A percentile compares a stretch with the other conserved stretches of the same genome.
Evolutionary conservation across 1,139 yeast genomes (phyloP).

Genomic region (Waltiozyma sp.): DNA sequence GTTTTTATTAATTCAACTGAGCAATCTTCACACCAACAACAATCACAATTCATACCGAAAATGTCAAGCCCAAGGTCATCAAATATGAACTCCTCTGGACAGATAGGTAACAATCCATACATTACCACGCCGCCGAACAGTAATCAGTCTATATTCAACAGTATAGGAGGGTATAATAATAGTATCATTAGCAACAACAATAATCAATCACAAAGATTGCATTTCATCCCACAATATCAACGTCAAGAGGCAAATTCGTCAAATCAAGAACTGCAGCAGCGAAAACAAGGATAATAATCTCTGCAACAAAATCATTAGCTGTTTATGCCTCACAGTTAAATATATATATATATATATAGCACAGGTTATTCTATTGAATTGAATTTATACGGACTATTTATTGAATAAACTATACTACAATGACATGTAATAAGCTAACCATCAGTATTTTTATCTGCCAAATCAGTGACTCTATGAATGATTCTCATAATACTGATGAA

Average conservation of each 20-base stretch:
- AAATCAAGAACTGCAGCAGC: not conserved
- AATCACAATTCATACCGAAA: not conserved
- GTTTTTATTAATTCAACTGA: no score
- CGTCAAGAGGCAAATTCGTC: not conserved
- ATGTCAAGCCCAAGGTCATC: not conserved
- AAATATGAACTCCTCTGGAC: no score
- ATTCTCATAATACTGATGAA: constrained; percentile 75
- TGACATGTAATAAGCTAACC: no score
- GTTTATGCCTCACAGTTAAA: no score
- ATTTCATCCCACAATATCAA: not conserved
- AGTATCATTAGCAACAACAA: not conserved
- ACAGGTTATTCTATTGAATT: no score
- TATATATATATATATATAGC: no score
- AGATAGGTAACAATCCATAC: no score
- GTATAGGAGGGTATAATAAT: not conserved
- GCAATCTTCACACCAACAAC: not conserved
- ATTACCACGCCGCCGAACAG: no score
- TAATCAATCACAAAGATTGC: not conserved
- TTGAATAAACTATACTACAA: no score
- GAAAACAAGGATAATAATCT: not conserved
- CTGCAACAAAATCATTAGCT: no score
- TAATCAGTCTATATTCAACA: no score
- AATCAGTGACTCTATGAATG: constrained; percentile 52
- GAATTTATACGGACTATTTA: no score
- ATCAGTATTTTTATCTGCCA: not conserved